A percentile compares a stretch with the other conserved stretches of the same genome.
These are phyloP conservation scores for Termitomyces sp. DNA, from an alignment of 768 basidiomycete genomes.

Conservation along the genomic window DNA sequence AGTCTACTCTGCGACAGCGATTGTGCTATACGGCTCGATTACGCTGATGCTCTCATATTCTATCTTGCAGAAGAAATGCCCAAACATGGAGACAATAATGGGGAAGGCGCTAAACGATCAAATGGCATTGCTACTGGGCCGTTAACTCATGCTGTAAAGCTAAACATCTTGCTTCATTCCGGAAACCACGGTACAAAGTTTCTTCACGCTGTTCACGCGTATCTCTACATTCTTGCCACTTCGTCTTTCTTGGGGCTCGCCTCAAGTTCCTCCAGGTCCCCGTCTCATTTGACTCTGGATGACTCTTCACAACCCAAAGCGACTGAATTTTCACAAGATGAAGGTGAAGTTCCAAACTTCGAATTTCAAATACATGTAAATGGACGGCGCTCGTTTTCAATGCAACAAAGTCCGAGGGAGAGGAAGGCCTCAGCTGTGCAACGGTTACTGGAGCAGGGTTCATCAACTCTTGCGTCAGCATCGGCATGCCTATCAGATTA, in stretches of 20 bases:
- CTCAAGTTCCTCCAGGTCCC: conserved; percentile 34
- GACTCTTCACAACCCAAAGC: conserved; percentile 24
- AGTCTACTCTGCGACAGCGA: conserved; percentile 78
- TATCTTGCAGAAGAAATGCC: conserved; percentile 77
- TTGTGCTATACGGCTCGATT: conserved; percentile 74
- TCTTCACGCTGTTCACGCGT: conserved; percentile 75
- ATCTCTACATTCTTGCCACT: conserved; percentile 73
- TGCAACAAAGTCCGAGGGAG: conserved; percentile 39
- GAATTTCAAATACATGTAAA: conserved; percentile 24
- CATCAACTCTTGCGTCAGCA: conserved; percentile 34
- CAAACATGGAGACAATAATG: conserved; percentile 48
- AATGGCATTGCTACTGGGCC: conserved; percentile 45
- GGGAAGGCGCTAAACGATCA: conserved; percentile 40
- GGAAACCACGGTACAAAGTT: conserved; percentile 67
- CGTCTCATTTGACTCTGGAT: conserved; percentile 25
- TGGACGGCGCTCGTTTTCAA: conserved; percentile 41
- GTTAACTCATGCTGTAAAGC: conserved; percentile 36
- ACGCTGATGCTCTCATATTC: conserved; percentile 63
- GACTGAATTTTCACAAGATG: conserved; percentile 23
- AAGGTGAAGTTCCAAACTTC: conserved; percentile 22
- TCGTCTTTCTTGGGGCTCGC: conserved; percentile 54
- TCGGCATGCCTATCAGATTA: conserved; percentile 73
- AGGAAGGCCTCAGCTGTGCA: conserved; percentile 54
- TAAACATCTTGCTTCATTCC: conserved; percentile 42
- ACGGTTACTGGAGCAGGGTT: conserved; percentile 44